phyloP scores from a whole-genome alignment of 1,284 basidiomycete species.

The Mycena sp. region DNA sequence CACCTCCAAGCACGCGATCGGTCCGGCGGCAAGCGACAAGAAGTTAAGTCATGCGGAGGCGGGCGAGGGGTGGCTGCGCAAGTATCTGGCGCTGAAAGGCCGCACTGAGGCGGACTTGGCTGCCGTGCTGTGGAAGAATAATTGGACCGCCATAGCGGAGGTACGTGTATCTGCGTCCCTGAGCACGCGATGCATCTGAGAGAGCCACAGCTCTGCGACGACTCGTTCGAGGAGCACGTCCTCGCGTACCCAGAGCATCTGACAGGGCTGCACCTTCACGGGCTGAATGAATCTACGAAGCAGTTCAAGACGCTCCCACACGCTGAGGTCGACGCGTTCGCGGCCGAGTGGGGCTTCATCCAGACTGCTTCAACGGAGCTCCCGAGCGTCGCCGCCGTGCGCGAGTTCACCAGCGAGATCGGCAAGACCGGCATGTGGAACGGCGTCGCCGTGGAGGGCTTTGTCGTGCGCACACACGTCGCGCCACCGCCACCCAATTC shows the following conservation, averaged over 20 bases:
- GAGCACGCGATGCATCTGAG: background rate
- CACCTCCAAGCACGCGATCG: constrained; percentile 93
- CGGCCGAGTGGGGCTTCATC: constrained; percentile 93
- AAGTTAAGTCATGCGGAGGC: constrained; percentile 74
- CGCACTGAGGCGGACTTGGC: constrained; percentile 85
- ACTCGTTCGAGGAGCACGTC: constrained; percentile 98
- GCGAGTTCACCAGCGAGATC: constrained; percentile 76
- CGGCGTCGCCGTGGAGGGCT: constrained; percentile 92
- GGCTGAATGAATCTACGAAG: constrained; percentile 82
- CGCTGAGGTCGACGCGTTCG: constrained; percentile 80
- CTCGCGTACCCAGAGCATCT: constrained; percentile 83
- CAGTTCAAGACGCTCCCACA: constrained; percentile 82
- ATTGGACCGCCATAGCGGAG: constrained; percentile 93
- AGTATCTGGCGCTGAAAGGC: constrained; percentile 72
- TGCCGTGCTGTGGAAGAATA: constrained; percentile 78
- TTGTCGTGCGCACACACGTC: constrained; percentile 90
- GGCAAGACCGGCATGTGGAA: constrained; percentile 81
- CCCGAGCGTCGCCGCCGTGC: constrained; percentile 74
- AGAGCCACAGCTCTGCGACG: constrained; percentile 88
- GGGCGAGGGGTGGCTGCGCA: constrained; percentile 86
- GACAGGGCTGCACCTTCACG: constrained; percentile 95
- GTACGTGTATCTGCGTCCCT: constrained; percentile 51
- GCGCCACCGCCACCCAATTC: constrained; percentile 44
- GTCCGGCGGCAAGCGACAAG: constrained; percentile 45
- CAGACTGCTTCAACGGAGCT: constrained; percentile 74